Evolutionary conservation across 352 stramenopile genomes (phyloP).

Genomic region (Pythium vanterpoolii): DNA sequence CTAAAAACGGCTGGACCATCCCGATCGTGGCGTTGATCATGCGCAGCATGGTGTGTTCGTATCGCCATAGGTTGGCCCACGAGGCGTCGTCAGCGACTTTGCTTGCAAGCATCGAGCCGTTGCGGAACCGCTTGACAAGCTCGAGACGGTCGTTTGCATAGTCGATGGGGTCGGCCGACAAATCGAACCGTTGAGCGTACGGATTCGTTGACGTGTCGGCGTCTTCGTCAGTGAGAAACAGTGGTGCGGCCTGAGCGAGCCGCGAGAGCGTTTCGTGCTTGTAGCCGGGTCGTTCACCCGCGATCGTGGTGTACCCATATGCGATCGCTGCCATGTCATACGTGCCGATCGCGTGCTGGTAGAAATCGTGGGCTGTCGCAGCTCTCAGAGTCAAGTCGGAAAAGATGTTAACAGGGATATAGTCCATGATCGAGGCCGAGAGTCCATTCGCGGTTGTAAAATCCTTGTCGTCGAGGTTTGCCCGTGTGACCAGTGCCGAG

Average conservation of each 20-base stretch:
- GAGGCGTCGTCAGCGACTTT: constrained; percentile 56
- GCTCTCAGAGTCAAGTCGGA: constrained; percentile 51
- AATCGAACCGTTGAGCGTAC: constrained; percentile 50
- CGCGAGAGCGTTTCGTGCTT: constrained; percentile 35
- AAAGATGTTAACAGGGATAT: constrained; percentile 78
- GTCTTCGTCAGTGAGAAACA: constrained; percentile 71
- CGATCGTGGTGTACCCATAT: constrained; percentile 71
- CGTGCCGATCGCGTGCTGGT: constrained; percentile 55
- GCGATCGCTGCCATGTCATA: constrained; percentile 84
- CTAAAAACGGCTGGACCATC: constrained; percentile 41
- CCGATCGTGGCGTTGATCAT: constrained; percentile 42
- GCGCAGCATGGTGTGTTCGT: constrained; percentile 36
- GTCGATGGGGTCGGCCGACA: constrained; percentile 55
- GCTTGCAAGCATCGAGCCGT: constrained; percentile 18
- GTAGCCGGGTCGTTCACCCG: constrained; percentile 46
- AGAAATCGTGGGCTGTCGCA: constrained; percentile 50
- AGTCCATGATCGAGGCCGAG: constrained; percentile 84
- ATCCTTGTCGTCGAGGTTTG: constrained; percentile 48
- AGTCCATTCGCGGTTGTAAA: constrained; percentile 53
- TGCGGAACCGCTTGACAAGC: constrained; percentile 46
- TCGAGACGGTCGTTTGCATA: constrained; percentile 51
- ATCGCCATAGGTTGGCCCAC: constrained; percentile 49
- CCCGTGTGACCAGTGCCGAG: constrained; percentile 42
- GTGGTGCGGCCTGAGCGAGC: constrained; percentile 37
- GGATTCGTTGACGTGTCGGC: constrained; percentile 38